Evolutionary conservation across 306 rosid species (phyloP), one percentile per base, ranked within the genome.

Genomic region (Rosa lucieae): DNA sequence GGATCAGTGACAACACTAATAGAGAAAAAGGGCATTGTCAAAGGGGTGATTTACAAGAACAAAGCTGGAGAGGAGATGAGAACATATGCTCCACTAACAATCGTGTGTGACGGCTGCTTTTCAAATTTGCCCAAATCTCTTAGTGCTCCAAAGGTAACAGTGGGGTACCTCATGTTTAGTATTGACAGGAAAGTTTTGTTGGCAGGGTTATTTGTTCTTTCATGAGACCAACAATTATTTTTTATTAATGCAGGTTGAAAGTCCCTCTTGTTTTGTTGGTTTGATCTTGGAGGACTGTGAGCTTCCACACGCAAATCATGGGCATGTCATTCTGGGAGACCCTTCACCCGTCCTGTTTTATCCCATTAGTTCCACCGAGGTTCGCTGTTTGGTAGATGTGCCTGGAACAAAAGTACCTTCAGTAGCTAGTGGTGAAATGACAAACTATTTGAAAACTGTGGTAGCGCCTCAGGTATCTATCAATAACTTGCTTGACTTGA

Each of bases 341-440:
- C 93, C 91, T 78, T 89, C 93, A 2, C 93, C 93, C 0, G 62
- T 91, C 76, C 62, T 91, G 74, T 86, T 87, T 53, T 91, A 91
- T 72, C 93, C 88, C 1, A 91, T 91, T 21, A 91, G 96, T 61
- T 86, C 88, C 79, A 87, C 88, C 1, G 91, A 89, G 79, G 80
- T 89, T 72, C 96, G 91, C 5, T 91, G 93, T 83, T 78, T 89
- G 84, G 91, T 91, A 17, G 91, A 87, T 80, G n/a, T n/a, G n/a
- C n/a, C 74, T 91, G 20, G 96, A 83, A 87, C 85, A 37, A 86
- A 83, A 51, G 56, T 89, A n/a, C 93, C 96, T 73, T 89, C 90
- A 8, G 59, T 89, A 48, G 85, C 87, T 48, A 81, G 68, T 77
- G 96, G 93, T 53, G 93, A 87, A 61, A 87, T 91, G 93, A 80